Evolutionary conservation across 345 rosid genomes (phyloP).

Genomic region (Clausena lansium): DNA sequence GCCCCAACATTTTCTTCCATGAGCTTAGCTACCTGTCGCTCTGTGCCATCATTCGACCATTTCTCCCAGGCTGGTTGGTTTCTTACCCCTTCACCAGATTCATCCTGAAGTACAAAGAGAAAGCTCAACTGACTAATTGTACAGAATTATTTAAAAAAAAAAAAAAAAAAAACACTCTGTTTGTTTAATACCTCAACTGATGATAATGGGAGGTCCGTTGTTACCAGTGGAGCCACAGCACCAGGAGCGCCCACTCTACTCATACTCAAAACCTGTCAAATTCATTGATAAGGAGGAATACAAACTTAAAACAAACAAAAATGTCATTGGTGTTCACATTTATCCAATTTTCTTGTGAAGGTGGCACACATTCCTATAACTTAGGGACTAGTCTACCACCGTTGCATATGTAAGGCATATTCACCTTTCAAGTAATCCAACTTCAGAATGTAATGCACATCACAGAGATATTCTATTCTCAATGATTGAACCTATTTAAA

Average conservation of each 20-base stretch:
- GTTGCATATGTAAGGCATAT: not conserved
- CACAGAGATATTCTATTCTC: constrained; percentile 1
- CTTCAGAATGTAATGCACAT: not conserved
- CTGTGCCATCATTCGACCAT: constrained; percentile 96
- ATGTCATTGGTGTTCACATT: not conserved
- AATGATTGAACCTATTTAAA: not conserved
- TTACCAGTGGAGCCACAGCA: constrained; percentile 98
- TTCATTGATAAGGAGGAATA: constrained; percentile 22
- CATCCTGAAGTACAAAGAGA: constrained; percentile 53
- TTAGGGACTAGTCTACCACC: constrained; percentile 6
- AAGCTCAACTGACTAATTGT: constrained; percentile 7
- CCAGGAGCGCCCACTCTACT: constrained; percentile 98
- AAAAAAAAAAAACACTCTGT: not conserved
- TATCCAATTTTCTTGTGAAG: not conserved
- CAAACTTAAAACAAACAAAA: constrained; percentile 6
- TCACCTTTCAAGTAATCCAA: not conserved
- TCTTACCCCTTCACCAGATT: constrained; percentile 76
- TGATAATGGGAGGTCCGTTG: constrained; percentile 76
- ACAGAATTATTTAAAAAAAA: not conserved
- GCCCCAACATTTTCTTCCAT: constrained; percentile 99
- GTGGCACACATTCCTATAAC: not conserved
- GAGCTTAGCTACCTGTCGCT: constrained; percentile 87
- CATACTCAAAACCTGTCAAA: constrained; percentile 93
- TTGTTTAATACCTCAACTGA: constrained; percentile 74
- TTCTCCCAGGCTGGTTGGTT: constrained; percentile 94